Evolutionary conservation across 1,139 yeast genomes (phyloP).

Genomic region (Eremothecium gossypii): DNA sequence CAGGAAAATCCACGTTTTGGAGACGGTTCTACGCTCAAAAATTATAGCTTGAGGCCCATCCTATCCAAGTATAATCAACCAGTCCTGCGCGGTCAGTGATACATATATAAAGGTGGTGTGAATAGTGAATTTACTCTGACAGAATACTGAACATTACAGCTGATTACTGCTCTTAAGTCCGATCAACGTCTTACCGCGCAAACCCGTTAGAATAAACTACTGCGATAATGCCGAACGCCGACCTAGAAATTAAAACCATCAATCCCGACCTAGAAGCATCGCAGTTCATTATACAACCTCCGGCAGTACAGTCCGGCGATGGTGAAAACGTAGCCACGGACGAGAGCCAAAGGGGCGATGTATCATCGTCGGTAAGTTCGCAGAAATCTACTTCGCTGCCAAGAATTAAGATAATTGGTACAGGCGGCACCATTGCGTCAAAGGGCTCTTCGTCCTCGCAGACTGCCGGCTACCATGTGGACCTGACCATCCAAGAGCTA

Average conservation of each 20-base stretch:
- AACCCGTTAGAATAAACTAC: no score
- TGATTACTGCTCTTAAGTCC: no score
- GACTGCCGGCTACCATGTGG: conserved; percentile 63
- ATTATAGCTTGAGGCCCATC: no score
- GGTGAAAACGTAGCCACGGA: neutral
- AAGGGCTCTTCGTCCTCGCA: conserved; percentile 47
- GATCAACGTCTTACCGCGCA: no score
- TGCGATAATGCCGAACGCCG: conserved; percentile 19
- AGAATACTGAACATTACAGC: no score
- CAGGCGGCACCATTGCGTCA: conserved; percentile 70
- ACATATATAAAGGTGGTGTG: no score
- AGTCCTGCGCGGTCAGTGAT: no score
- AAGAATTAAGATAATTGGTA: conserved; percentile 51
- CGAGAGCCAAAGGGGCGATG: conserved; percentile 12
- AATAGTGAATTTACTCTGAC: no score
- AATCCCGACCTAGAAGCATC: conserved; percentile 27
- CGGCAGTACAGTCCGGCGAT: conserved; percentile 6
- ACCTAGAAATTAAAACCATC: conserved; percentile 27
- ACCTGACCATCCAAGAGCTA: conserved; percentile 55
- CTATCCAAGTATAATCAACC: no score
- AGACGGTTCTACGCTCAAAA: no score
- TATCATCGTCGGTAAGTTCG: conserved; percentile 10
- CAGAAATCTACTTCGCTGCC: conserved; percentile 25
- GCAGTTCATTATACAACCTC: conserved; percentile 21
- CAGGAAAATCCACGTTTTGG: no score